Base-by-base conservation (phyloP, 768 basidiomycete genomes). In the Trametes punicea region DNA sequence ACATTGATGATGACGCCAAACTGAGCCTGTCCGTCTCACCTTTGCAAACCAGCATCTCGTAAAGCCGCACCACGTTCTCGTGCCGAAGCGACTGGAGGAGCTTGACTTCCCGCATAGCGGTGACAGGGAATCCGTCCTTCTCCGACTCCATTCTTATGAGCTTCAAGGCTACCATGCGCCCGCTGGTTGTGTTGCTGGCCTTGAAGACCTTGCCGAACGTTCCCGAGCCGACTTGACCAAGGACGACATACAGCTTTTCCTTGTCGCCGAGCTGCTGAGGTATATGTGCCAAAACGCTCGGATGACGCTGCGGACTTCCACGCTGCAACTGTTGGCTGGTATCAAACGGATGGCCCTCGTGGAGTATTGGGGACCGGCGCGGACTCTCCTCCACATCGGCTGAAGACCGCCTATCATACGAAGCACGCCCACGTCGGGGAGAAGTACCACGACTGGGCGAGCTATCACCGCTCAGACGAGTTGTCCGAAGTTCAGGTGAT, bases 191-290 rank as follows among this genome's bases (percentile, higher is more conserved):
- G 62, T 96, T 94, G 57, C 84, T 81, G 3, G 96, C 96, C 71
- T 99, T 99, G 75, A 97, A 90, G 1, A 99, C 96, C 70, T 98
- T 96, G 21, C 96, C 96, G 67, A 98, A 99, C 2, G 97, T 99
- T 2, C 97, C 97, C 71, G 98, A 96, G 10, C 97, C 97, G 40
- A 99, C 97, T 65, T 98, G 95, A 45, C 83, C 88, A 23, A 98
- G 55, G 3, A 94, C 90, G 47, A 84, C 81, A 70, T 97, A 99
- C 18, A 93, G 68, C 56, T 55, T 50, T 44, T 92, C 88, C 50
- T 75, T 74, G 27, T 21, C 34, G 26, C 44, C 52, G 15, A 54
- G 18, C 1, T 34, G 26, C 26, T 20, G 25, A 7, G 52, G 34
- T 18, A 15, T 11, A n/a, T 54, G 33, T 6, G 27, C 44, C 2